Evolutionary conservation across 257 asterid species (phyloP).

Genomic region (Nicotiana attenuata): DNA sequence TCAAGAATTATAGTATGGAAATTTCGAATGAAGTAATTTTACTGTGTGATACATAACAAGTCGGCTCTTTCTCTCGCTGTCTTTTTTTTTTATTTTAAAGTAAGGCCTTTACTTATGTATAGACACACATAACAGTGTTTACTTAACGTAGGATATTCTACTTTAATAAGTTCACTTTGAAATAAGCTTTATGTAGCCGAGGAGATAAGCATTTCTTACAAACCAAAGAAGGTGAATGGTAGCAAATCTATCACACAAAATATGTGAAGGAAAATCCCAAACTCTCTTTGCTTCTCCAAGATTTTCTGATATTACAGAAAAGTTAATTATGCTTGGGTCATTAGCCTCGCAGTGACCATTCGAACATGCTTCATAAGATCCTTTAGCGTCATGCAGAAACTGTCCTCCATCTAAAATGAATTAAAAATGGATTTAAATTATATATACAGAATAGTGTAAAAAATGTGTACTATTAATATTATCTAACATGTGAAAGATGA

Average conservation of each 20-base stretch:
- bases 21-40: background rate
- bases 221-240: background rate
- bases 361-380: background rate
- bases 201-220: background rate
- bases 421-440: background rate
- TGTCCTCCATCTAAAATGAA: conserved; percentile 1
- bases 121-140: background rate
- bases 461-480: too few relatives aligned
- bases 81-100: background rate
- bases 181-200: background rate
- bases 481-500: too few relatives aligned
- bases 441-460: too few relatives aligned
- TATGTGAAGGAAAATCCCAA: background rate
- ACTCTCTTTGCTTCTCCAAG: background rate
- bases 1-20: background rate
- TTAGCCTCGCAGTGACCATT: background rate
- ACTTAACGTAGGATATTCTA: background rate
- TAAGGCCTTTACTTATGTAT: background rate
- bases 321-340: background rate
- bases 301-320: background rate
- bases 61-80: too few relatives aligned
- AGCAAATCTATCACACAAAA: background rate
- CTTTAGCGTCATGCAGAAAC: conserved; percentile 12
- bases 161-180: background rate
- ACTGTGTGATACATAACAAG: background rate